Evolutionary conservation across 208 protist genomes (phyloP).

Genomic region (Novymonas esmeraldas): DNA sequence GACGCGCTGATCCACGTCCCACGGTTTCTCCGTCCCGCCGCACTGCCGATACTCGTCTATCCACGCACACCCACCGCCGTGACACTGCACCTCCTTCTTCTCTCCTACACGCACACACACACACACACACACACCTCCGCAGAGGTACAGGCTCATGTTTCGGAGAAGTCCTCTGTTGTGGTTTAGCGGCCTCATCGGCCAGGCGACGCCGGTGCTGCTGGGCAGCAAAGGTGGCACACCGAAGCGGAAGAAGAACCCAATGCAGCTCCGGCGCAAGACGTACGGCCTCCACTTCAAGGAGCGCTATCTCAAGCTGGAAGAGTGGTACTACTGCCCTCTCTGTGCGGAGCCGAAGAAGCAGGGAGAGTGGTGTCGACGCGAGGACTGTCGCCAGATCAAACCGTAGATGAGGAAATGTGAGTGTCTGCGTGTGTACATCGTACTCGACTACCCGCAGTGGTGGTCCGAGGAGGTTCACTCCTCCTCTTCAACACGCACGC

Average conservation of each 20-base stretch:
- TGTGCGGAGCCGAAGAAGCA: slow-evolving; percentile 92
- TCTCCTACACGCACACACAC: too few relatives aligned
- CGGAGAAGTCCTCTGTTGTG: slow-evolving; percentile 31
- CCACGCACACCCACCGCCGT: too few relatives aligned
- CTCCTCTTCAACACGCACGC: too few relatives aligned
- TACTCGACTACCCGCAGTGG: too few relatives aligned
- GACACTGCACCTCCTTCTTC: too few relatives aligned
- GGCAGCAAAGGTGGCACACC: slow-evolving; percentile 91
- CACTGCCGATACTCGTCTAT: too few relatives aligned
- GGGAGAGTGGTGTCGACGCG: slow-evolving; percentile 89
- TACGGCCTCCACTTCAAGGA: slow-evolving; percentile 94
- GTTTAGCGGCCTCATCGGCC: slow-evolving; percentile 43
- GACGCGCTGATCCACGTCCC: too few relatives aligned
- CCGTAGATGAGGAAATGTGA: slow-evolving; percentile 44
- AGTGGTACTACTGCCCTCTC: slow-evolving; percentile 93
- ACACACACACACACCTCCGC: too few relatives aligned
- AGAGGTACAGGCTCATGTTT: too few relatives aligned
- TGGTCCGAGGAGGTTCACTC: too few relatives aligned
- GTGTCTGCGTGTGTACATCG: neutral
- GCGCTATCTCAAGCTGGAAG: slow-evolving; percentile 82
- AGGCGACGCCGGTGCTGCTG: slow-evolving; percentile 65
- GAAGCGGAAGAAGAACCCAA: slow-evolving; percentile 91
- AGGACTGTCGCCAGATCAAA: slow-evolving; percentile 92
- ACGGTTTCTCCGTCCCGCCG: too few relatives aligned
- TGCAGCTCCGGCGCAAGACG: slow-evolving; percentile 80